Percentiles rank a stretch among this genome's conserved stretches.
phyloP scores from a whole-genome alignment of 2,329 filamentous ascomycete species.

The Fonsecaea multimorphosa region DNA sequence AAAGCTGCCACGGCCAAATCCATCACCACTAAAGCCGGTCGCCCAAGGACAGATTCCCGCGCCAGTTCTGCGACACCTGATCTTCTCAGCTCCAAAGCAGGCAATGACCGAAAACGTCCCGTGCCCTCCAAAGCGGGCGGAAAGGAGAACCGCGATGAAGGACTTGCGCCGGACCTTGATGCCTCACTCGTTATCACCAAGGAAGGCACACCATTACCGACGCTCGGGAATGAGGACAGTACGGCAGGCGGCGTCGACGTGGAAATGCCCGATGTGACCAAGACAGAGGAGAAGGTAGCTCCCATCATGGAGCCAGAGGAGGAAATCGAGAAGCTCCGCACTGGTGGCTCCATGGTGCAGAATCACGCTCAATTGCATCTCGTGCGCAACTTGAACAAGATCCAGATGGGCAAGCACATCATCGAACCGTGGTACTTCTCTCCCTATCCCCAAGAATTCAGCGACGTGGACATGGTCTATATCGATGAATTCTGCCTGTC shows the following conservation, averaged over 20 bases:
- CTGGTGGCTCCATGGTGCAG: conserved; percentile 96
- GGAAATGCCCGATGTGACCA: conserved; percentile 52
- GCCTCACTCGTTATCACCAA: conserved; percentile 43
- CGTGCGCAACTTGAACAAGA: conserved; percentile 89
- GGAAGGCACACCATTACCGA: conserved; percentile 48
- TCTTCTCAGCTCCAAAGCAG: conserved; percentile 54
- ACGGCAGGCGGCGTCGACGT: conserved; percentile 46
- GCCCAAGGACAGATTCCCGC: conserved; percentile 54
- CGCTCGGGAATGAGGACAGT: conserved; percentile 33
- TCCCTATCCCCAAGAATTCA: conserved; percentile 88
- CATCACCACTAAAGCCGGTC: conserved; percentile 53
- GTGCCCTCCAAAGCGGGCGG: conserved; percentile 64
- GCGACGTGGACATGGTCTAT: conserved; percentile 86
- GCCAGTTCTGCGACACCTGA: conserved; percentile 65
- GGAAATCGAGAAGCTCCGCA: conserved; percentile 94
- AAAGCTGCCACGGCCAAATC: conserved; percentile 64
- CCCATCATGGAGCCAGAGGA: conserved; percentile 48
- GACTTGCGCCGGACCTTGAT: conserved; percentile 39
- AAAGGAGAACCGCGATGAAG: conserved; percentile 63
- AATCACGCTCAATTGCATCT: conserved; percentile 96
- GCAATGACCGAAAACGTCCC: conserved; percentile 53
- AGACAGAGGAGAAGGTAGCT: conserved; percentile 44
- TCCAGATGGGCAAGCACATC: conserved; percentile 91
- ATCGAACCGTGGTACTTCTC: conserved; percentile 99
- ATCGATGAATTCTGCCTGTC: conserved; percentile 97